Conservation (phyloP, 2,329 filamentous ascomycete species). For the Colletotrichum sublineola region DNA sequence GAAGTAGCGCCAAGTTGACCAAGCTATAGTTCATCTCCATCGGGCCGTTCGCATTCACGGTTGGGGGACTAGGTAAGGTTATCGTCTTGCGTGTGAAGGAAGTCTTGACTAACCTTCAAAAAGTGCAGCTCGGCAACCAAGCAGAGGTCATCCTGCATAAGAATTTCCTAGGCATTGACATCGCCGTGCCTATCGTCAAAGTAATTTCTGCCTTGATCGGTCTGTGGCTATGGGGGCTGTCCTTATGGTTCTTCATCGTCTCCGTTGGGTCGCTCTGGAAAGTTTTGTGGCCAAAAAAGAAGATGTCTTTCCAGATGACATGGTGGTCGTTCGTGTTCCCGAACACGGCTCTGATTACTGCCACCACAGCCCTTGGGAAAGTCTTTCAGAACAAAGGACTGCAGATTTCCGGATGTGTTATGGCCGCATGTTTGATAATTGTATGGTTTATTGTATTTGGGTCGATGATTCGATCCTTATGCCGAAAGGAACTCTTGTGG, state of each 20-base stretch:
- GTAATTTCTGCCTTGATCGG: slow-evolving; percentile 71
- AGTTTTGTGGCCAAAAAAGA: slow-evolving; percentile 67
- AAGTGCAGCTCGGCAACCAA: slow-evolving; percentile 61
- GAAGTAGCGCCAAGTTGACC: not conserved
- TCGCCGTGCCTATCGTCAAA: slow-evolving; percentile 60
- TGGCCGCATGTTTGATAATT: slow-evolving; percentile 74
- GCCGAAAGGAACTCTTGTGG: slow-evolving; percentile 79
- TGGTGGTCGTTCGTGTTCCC: slow-evolving; percentile 90
- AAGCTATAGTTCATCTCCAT: slow-evolving; percentile 78
- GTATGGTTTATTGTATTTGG: slow-evolving; percentile 77
- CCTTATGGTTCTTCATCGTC: slow-evolving; percentile 87
- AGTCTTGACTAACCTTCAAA: slow-evolving; percentile 1
- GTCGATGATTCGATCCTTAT: slow-evolving; percentile 79
- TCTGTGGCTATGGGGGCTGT: slow-evolving; percentile 87
- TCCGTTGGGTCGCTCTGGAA: slow-evolving; percentile 82
- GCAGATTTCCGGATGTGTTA: slow-evolving; percentile 75
- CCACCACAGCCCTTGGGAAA: slow-evolving; percentile 78
- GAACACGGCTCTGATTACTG: slow-evolving; percentile 81
- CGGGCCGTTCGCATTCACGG: slow-evolving; percentile 76
- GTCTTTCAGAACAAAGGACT: slow-evolving; percentile 72
- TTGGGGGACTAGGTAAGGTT: slow-evolving; percentile 57
- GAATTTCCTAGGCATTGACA: slow-evolving; percentile 56
- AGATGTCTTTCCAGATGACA: slow-evolving; percentile 84
- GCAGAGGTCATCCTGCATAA: slow-evolving; percentile 58
- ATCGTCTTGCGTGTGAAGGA: not conserved